These are phyloP conservation scores for Saprolegnia parasitica DNA, from an alignment of 352 stramenopile genomes.

Conservation along the genomic window DNA sequence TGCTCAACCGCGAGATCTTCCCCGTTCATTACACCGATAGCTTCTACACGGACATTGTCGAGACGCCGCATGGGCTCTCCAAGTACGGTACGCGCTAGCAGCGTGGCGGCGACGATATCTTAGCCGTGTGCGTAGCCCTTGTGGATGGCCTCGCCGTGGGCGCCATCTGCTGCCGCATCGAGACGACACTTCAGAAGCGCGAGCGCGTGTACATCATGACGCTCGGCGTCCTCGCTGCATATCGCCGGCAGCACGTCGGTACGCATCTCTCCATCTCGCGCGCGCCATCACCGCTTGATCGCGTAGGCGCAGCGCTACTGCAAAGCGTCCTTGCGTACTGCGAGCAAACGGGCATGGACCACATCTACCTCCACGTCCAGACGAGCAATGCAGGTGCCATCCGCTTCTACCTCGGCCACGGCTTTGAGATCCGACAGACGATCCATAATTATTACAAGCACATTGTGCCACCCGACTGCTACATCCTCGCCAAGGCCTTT, in stretches of 20 bases:
- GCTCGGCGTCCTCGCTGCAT: conserved; percentile 85
- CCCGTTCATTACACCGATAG: conserved; percentile 89
- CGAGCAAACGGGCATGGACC: conserved; percentile 37
- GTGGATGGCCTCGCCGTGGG: conserved; percentile 77
- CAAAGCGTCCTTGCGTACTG: conserved; percentile 41
- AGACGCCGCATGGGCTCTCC: conserved; percentile 44
- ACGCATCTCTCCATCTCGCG: conserved; percentile 2
- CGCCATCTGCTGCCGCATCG: conserved; percentile 85
- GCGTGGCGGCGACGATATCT: conserved; percentile 16
- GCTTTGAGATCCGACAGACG: conserved; percentile 85
- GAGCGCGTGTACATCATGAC: conserved; percentile 93
- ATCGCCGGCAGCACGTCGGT: conserved; percentile 78
- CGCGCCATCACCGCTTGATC: not conserved
- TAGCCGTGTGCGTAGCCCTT: conserved; percentile 43
- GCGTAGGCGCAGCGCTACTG: conserved; percentile 42
- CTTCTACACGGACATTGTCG: conserved; percentile 91
- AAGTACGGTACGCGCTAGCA: conserved; percentile 38
- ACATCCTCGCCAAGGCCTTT: conserved; percentile 74
- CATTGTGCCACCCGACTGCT: conserved; percentile 92
- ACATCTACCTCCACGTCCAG: conserved; percentile 89
- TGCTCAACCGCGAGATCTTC: conserved; percentile 89
- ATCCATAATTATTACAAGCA: conserved; percentile 94
- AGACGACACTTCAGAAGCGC: conserved; percentile 37
- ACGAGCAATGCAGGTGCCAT: conserved; percentile 89
- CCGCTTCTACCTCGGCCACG: conserved; percentile 85